phyloP scores from a whole-genome alignment of 352 stramenopile species.

The Thraustochytrium sp. region DNA sequence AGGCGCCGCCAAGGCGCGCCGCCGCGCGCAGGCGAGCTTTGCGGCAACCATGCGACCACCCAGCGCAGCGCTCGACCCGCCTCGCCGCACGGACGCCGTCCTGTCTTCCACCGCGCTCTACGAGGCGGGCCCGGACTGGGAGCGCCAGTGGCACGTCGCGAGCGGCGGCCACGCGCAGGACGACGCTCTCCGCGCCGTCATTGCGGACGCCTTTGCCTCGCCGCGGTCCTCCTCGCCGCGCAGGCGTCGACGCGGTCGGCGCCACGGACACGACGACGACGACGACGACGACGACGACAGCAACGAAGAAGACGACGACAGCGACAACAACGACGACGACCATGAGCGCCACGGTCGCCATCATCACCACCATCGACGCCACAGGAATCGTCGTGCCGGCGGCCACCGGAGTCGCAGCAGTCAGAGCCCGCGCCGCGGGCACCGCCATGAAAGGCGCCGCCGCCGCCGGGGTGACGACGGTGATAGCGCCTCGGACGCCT shows the following conservation, averaged over 20 bases:
- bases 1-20: neutral
- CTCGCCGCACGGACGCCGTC: neutral
- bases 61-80: neutral
- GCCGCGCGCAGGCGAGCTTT: neutral
- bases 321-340: no score
- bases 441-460: no score
- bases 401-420: no score
- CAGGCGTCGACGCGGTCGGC: no score
- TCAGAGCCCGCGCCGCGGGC: no score
- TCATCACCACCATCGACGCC: neutral
- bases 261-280: neutral
- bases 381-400: no score
- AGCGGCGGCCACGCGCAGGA: neutral
- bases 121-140: neutral
- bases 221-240: neutral
- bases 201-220: neutral
- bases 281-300: neutral
- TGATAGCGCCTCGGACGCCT: no score
- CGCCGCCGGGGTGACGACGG: no score
- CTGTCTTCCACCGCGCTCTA: neutral
- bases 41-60: neutral
- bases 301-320: neutral
- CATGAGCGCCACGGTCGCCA: neutral
- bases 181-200: neutral
- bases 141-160: neutral